These are phyloP conservation scores for Candida oleophila DNA, from an alignment of 805 yeast genomes.

Conservation along the genomic window DNA sequence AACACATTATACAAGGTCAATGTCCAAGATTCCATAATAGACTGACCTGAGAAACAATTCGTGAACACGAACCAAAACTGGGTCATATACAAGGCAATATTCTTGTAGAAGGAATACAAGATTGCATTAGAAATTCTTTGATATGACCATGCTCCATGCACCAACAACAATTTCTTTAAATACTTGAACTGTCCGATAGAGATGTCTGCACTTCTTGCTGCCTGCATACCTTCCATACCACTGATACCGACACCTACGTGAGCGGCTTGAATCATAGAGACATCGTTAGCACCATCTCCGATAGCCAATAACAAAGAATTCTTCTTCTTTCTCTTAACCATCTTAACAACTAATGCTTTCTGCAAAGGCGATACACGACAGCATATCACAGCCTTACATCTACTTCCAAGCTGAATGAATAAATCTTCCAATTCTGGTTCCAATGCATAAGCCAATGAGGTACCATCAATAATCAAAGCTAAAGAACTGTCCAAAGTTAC, in stretches of 20 bases:
- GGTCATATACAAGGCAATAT: constrained; percentile 93
- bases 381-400: constrained; percentile 95
- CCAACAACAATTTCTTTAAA: constrained; percentile 76
- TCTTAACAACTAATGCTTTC: constrained; percentile 91
- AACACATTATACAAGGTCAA: constrained; percentile 92
- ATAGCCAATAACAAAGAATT: constrained; percentile 81
- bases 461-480: constrained; percentile 93
- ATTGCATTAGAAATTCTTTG: constrained; percentile 92
- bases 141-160: constrained; percentile 98
- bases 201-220: constrained; percentile 96
- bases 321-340: constrained; percentile 78
- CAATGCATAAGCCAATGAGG: constrained; percentile 81
- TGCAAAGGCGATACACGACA: constrained; percentile 98
- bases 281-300: constrained; percentile 99
- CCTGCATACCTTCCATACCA: constrained; percentile 99
- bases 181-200: constrained; percentile 95
- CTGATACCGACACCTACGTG: constrained; percentile 99
- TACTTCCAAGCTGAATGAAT: constrained; percentile 73
- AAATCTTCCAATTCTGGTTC: constrained; percentile 77
- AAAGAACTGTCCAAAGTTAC: constrained; percentile 58
- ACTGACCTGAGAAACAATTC: constrained; percentile 92
- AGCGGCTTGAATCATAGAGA: constrained; percentile 98
- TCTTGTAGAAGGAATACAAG: constrained; percentile 92
- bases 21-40: constrained; percentile 97
- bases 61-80: constrained; percentile 97